Evolutionary conservation across 495 filamentous ascomycete species (phyloP), one percentile per base, ranked within the genome.

Genomic region (Daldinia loculata): DNA sequence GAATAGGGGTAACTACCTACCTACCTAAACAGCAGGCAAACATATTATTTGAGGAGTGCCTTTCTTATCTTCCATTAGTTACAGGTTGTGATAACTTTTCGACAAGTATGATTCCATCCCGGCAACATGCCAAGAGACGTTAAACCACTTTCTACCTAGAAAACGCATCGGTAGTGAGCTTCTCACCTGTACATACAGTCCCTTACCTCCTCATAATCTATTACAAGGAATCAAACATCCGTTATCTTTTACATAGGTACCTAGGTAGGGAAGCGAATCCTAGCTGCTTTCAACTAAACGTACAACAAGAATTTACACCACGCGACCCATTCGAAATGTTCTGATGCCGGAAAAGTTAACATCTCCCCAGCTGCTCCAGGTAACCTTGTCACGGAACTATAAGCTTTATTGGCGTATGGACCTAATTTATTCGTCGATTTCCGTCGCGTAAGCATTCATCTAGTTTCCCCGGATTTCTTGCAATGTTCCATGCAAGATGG

Each of bases 381-480:
- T 9, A 48, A 48, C 43, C 43, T 24, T 22, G 19, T 48, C 17
- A 48, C 19, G 19, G 43, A 48, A 17, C 17, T 19, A 48, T 19
- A 48, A 48, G 7, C 43, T 48, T 22, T 34, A 34, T 9, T 32
- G 4, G 29, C 29, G 29, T 32, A 32, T 9, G 29, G 29, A 32
- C 29, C 7, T 32, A 34, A 12, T 24, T 48, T 6, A 48, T 24
- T 24, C 3, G 8, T 48, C 3, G 3, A 24, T 45, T 41, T 61
- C 27, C 19, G 14, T 61, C 36, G 26, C 17, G 36, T 56, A 48
- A 39, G 41, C 29, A 57, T 14, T 22, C 14, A 45, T 15, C 34
- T 48, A 57, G 17, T 15, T 24, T 30, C 19, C 32, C 45, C 15
- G 15, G 36, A 45, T 55, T 66, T 56, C 34, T 62, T 53, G 39